A percentile compares a stretch with the other conserved stretches of the same genome.
Evolutionary conservation across 768 basidiomycete genomes (phyloP).

Genomic region (Leccinum variicolor): DNA sequence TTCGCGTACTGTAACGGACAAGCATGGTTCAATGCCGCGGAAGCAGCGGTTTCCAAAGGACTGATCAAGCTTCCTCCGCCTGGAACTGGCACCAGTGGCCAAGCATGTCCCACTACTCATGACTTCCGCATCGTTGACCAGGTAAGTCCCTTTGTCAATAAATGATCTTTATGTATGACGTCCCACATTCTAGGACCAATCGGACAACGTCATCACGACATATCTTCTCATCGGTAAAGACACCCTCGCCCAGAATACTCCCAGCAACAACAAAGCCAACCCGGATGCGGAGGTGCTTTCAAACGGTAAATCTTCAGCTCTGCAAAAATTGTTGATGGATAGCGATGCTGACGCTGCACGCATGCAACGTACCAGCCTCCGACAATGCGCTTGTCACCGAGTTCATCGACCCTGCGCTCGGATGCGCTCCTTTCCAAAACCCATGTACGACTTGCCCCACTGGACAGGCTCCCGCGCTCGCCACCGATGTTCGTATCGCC

Average conservation of each 20-base stretch:
- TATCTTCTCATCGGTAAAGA: conserved; percentile 22
- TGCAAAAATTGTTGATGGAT: background rate
- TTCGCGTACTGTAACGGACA: conserved; percentile 26
- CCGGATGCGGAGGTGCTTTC: conserved; percentile 21
- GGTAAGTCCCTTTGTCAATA: background rate
- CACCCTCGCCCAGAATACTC: conserved; percentile 28
- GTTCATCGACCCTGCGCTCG: conserved; percentile 26
- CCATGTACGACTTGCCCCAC: conserved; percentile 23
- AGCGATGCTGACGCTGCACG: background rate
- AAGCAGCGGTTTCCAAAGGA: conserved; percentile 17
- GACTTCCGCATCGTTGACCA: conserved; percentile 29
- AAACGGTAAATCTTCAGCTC: conserved; percentile 14
- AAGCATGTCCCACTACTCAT: conserved; percentile 25
- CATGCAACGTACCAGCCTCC: conserved; percentile 13
- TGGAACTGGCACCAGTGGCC: conserved; percentile 17
- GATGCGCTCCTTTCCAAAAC: conserved; percentile 24
- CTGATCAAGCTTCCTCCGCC: conserved; percentile 19
- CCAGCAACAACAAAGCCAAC: conserved; percentile 22
- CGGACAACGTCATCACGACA: conserved; percentile 27
- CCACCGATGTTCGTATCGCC: conserved; percentile 18
- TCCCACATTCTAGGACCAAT: conserved; percentile 20
- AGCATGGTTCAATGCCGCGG: conserved; percentile 23
- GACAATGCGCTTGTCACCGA: conserved; percentile 25
- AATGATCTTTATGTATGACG: background rate
- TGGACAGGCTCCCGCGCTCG: conserved; percentile 17